phyloP scores from a whole-genome alignment of 23 red algal species.

The Agarophyton chilense region DNA sequence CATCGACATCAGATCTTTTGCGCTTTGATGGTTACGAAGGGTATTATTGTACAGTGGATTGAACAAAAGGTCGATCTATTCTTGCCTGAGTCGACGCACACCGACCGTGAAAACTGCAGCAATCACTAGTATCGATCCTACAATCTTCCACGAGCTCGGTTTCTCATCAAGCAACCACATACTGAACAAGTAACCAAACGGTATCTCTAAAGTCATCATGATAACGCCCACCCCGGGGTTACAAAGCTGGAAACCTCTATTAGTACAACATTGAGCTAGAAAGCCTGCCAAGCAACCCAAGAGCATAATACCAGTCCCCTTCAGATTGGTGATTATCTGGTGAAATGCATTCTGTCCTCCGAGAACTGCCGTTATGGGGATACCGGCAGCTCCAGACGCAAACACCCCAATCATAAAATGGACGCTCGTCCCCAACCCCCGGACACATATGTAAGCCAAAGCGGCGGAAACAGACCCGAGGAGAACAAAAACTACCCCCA shows the following conservation, averaged over 20 bases:
- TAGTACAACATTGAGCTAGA: background rate
- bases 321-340: background rate
- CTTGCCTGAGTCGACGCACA: background rate
- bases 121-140: background rate
- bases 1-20: too few species aligned
- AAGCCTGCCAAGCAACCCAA: background rate
- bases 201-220: slow-evolving; percentile 14
- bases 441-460: background rate
- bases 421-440: background rate
- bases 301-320: background rate
- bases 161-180: slow-evolving; percentile 9
- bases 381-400: background rate
- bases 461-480: background rate
- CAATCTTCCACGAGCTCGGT: background rate
- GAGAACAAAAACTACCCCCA: background rate
- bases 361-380: background rate
- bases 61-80: background rate
- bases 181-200: background rate
- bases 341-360: background rate
- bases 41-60: too few species aligned
- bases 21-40: too few species aligned
- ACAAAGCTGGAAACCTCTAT: slow-evolving; percentile 8
- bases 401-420: slow-evolving; percentile 28
- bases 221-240: background rate
- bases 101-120: background rate